phyloP scores from a whole-genome alignment of 1,284 basidiomycete species.

The Golubevia pallescens region DNA sequence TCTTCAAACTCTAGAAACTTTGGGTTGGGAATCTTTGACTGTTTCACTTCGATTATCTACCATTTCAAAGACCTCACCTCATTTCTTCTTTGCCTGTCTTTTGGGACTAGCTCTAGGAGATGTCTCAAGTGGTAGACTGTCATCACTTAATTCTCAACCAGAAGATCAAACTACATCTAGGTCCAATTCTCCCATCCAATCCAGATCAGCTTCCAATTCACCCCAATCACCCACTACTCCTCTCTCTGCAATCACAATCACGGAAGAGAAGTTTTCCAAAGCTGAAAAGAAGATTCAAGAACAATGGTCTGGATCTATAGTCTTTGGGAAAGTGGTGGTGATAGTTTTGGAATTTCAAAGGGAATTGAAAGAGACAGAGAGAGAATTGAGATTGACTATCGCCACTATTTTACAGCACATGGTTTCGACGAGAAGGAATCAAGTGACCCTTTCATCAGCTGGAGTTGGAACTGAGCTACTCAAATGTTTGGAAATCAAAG shows the following conservation, averaged over 20 bases:
- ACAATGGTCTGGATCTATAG: constrained; percentile 7
- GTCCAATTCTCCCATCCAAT: background rate
- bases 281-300: background rate
- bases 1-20: constrained; percentile 26
- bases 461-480: background rate
- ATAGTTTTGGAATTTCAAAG: constrained; percentile 2
- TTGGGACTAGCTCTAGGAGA: constrained; percentile 41
- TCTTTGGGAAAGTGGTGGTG: constrained; percentile 1
- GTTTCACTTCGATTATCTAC: constrained; percentile 21
- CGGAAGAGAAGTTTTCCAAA: background rate
- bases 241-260: constrained; percentile 13
- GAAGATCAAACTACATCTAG: constrained; percentile 16
- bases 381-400: background rate
- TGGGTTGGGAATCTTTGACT: constrained; percentile 40
- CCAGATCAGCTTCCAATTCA: background rate
- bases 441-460: constrained; percentile 2
- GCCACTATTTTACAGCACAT: constrained; percentile 1
- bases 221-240: constrained; percentile 12
- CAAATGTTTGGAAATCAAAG: background rate
- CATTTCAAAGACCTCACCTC: constrained; percentile 11
- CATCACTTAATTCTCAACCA: constrained; percentile 16
- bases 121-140: constrained; percentile 20
- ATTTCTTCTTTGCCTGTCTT: constrained; percentile 29
- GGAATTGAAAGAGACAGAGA: background rate
- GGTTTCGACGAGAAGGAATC: constrained; percentile 3